A percentile compares a stretch with the other conserved stretches of the same genome.
Evolutionary conservation across 495 filamentous ascomycete species (phyloP).

Genomic region (Neurospora sp.): DNA sequence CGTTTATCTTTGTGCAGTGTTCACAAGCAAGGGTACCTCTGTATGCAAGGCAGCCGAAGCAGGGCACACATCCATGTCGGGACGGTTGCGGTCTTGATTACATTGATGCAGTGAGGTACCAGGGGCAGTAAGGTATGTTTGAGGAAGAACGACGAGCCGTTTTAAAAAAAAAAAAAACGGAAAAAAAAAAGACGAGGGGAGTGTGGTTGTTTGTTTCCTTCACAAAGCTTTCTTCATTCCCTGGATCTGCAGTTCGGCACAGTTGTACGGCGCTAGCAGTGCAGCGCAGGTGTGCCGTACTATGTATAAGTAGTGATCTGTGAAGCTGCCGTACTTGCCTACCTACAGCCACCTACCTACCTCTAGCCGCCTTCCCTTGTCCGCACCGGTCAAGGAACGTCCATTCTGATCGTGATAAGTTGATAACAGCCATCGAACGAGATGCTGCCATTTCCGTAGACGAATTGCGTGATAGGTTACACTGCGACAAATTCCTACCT

Average conservation of each 20-base stretch:
- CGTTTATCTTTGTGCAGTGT: not conserved
- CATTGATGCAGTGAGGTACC: not conserved
- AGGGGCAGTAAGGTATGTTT: not conserved
- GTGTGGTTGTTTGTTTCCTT: not conserved
- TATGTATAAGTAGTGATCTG: not conserved
- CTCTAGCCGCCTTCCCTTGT: not conserved
- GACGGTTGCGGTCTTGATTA: not conserved
- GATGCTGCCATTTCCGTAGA: not conserved
- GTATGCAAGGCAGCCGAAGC: not conserved
- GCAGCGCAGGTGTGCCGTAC: not conserved
- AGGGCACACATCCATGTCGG: not conserved
- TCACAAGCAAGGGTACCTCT: not conserved
- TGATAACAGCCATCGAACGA: not conserved
- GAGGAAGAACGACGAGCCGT: not conserved
- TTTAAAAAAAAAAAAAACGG: not conserved
- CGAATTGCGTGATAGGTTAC: not conserved
- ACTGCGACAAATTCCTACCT: not conserved
- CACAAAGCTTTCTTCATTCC: not conserved
- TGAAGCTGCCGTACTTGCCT: not conserved
- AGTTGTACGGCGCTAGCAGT: not conserved
- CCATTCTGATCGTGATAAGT: not conserved
- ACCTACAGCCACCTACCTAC: not conserved
- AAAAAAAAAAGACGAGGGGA: not conserved
- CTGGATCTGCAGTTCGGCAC: not conserved
- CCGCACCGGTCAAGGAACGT: not conserved